Conservation (phyloP, 1,284 basidiomycete genomes). For the Mycosarcoma maydis region DNA sequence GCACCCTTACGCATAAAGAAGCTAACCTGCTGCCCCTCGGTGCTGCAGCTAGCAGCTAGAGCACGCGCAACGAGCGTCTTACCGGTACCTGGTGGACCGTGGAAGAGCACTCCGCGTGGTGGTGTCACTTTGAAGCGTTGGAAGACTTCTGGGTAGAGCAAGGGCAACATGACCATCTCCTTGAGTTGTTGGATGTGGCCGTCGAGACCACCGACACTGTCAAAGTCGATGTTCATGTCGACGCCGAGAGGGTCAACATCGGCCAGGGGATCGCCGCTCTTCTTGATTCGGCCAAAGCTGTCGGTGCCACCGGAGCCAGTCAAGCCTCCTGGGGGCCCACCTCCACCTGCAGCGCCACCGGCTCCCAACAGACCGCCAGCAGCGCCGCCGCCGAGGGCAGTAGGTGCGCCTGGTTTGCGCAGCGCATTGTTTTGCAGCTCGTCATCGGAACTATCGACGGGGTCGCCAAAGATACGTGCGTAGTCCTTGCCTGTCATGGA, state of each 20-base stretch:
- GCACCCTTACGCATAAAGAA: conserved; percentile 99
- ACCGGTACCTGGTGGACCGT: conserved; percentile 66
- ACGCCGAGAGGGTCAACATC: conserved; percentile 96
- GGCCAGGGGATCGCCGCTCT: conserved; percentile 75
- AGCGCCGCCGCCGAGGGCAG: conserved; percentile 31
- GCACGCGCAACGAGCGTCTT: conserved; percentile 77
- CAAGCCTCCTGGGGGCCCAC: conserved; percentile 45
- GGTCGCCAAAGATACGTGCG: conserved; percentile 60
- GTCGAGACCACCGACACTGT: conserved; percentile 96
- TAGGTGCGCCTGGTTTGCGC: conserved; percentile 37
- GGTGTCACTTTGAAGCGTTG: conserved; percentile 94
- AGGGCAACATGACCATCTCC: conserved; percentile 96
- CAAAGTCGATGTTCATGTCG: conserved; percentile 92
- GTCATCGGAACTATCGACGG: conserved; percentile 62
- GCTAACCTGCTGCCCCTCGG: conserved; percentile 87
- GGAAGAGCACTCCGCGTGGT: conserved; percentile 95
- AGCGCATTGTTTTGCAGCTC: conserved; percentile 51
- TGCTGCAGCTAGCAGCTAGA: conserved; percentile 89
- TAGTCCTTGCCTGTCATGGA: conserved; percentile 64
- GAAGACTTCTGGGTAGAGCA: conserved; percentile 97
- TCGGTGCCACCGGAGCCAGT: conserved; percentile 42
- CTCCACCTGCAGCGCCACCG: conserved; percentile 41
- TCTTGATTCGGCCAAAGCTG: conserved; percentile 60
- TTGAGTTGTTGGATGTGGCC: conserved; percentile 96
- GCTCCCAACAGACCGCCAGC: conserved; percentile 49